Conservation (phyloP, 169 alveolate genomes). For the Blepharisma undulans region DNA sequence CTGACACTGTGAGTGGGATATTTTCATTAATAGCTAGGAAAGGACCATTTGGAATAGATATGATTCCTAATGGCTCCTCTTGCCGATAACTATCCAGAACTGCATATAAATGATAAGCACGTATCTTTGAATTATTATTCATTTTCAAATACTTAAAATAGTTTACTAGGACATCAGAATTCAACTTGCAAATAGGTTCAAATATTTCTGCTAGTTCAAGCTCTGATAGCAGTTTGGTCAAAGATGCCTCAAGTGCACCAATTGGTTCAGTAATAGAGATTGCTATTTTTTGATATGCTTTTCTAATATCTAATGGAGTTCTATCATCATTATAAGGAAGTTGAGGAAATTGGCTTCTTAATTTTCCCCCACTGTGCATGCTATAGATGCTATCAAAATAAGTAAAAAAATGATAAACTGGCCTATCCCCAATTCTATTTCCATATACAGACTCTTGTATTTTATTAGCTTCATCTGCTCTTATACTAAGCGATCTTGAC, state of each 20-base stretch:
- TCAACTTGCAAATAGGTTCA: not conserved
- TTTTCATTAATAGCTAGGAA: not conserved
- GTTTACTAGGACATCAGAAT: not conserved
- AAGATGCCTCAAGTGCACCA: not conserved
- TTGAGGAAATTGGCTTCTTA: not conserved
- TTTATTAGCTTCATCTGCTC: not conserved
- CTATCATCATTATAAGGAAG: not conserved
- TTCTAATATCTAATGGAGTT: not conserved
- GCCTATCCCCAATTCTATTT: not conserved
- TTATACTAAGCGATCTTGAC: not conserved
- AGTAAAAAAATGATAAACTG: constrained; percentile 31
- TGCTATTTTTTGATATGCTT: not conserved
- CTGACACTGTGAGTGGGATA: not conserved
- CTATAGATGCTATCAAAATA: not conserved
- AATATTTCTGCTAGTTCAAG: not conserved
- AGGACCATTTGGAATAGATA: not conserved
- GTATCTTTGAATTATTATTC: not conserved
- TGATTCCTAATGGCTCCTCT: not conserved
- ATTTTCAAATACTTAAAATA: not conserved
- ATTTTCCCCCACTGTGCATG: not conserved
- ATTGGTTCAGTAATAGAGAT: not conserved
- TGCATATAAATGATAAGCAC: constrained; percentile 6
- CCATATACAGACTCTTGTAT: not conserved
- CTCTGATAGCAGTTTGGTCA: not conserved
- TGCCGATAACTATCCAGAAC: constrained; percentile 19